Conservation (phyloP, 768 basidiomycete genomes). For the Rhizopogon roseolus region DNA sequence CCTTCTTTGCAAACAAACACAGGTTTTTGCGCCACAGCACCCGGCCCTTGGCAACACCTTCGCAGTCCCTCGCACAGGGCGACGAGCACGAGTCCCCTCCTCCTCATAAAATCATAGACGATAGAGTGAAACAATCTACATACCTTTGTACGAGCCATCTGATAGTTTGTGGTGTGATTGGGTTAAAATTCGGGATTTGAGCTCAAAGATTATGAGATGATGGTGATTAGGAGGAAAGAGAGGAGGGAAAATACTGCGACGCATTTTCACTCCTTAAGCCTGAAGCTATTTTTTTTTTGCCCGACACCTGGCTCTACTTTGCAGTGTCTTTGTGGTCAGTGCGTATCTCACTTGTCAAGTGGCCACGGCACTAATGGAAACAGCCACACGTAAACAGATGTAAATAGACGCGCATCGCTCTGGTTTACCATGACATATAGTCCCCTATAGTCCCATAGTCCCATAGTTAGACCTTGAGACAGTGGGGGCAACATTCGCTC, state of each 20-base stretch:
- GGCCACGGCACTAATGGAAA: neutral
- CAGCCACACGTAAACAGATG: constrained; percentile 14
- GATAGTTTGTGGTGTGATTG: constrained; percentile 3
- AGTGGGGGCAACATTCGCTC: neutral
- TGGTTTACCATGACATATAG: too few species aligned
- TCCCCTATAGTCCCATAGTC: too few species aligned
- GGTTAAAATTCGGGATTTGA: neutral
- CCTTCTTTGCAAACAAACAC: constrained; percentile 8
- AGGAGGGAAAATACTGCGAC: neutral
- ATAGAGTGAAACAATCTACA: neutral
- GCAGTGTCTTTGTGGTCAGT: constrained; percentile 22
- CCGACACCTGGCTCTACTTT: constrained; percentile 9
- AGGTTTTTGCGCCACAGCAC: constrained; percentile 5
- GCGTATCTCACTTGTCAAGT: neutral
- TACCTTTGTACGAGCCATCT: constrained; percentile 70
- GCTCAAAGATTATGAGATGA: constrained; percentile 6
- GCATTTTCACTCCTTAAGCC: constrained; percentile 6
- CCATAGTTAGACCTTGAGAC: neutral
- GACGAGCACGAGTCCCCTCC: neutral
- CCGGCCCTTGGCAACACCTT: constrained; percentile 1
- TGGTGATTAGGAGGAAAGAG: constrained; percentile 13
- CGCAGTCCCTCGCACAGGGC: constrained; percentile 2
- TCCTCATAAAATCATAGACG: neutral
- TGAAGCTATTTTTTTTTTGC: neutral
- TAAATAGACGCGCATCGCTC: constrained; percentile 4